A percentile compares a stretch with the other conserved stretches of the same genome.
Evolutionary conservation across 1,139 yeast species (phyloP).

Genomic region (Blastobotrys ciferrii): DNA sequence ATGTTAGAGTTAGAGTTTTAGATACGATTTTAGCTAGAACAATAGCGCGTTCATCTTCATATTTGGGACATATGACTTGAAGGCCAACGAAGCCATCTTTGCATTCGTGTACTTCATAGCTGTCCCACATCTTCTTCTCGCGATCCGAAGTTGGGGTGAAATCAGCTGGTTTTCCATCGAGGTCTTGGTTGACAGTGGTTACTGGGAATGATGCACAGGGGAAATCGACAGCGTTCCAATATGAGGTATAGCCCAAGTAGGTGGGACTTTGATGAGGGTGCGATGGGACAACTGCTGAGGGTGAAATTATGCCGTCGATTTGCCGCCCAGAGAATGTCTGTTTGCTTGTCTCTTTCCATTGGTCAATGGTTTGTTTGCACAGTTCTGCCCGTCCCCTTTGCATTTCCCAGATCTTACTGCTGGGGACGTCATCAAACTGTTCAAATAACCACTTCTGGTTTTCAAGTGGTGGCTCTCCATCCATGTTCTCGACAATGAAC

Average conservation of each 20-base stretch:
- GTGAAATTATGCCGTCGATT: constrained; percentile 40
- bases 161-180: constrained; percentile 32
- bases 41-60: constrained; percentile 50
- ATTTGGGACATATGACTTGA: constrained; percentile 49
- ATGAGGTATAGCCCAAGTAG: constrained; percentile 41
- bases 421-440: constrained; percentile 18
- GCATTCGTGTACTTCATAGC: constrained; percentile 46
- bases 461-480: not conserved
- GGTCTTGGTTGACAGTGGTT: constrained; percentile 40
- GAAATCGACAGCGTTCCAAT: constrained; percentile 48
- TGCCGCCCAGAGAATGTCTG: constrained; percentile 14
- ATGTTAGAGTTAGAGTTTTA: constrained; percentile 17
- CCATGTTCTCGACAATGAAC: not conserved
- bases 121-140: constrained; percentile 33
- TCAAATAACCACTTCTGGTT: not conserved
- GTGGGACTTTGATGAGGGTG: constrained; percentile 23
- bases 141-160: constrained; percentile 27
- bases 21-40: constrained; percentile 32
- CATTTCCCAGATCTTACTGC: constrained; percentile 22
- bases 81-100: constrained; percentile 53
- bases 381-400: constrained; percentile 10
- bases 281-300: constrained; percentile 32
- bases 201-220: constrained; percentile 49
- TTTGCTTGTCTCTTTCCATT: constrained; percentile 11
- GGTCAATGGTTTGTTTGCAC: constrained; percentile 10